A percentile compares a stretch with the other conserved stretches of the same genome.
Evolutionary conservation across 139 green algal species (phyloP).

Genomic region (Desmodesmus armatus): DNA sequence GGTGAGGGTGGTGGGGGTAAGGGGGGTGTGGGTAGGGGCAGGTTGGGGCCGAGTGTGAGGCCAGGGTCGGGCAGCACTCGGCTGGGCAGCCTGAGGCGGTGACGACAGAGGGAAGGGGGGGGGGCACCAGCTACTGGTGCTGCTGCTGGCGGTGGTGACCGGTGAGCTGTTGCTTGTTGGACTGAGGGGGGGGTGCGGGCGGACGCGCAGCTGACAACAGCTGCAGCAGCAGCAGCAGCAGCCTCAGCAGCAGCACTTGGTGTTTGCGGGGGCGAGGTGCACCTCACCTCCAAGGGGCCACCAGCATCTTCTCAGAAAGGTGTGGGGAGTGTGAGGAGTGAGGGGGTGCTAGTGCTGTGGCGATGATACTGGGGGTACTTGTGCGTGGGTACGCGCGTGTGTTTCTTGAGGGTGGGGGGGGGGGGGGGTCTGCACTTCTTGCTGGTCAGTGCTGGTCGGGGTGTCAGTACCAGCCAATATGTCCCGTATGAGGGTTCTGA

Average conservation of each 20-base stretch:
- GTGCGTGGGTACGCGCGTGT: too few relatives aligned
- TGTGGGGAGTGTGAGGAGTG: too few relatives aligned
- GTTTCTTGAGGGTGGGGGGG: not conserved
- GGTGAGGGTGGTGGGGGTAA: not conserved
- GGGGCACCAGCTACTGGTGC: not conserved
- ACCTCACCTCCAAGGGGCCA: too few relatives aligned
- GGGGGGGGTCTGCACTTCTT: not conserved
- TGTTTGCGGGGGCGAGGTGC: not conserved
- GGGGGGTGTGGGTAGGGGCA: not conserved
- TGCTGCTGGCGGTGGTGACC: too few relatives aligned
- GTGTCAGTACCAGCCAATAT: not conserved
- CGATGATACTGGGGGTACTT: too few relatives aligned
- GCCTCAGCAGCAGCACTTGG: not conserved
- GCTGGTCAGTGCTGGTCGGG: conserved; percentile 8
- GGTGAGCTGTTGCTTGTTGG: too few relatives aligned
- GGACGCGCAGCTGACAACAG: not conserved
- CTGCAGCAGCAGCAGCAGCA: not conserved
- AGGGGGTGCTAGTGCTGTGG: too few relatives aligned
- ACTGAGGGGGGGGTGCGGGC: too few relatives aligned
- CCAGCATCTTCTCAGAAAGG: too few relatives aligned
- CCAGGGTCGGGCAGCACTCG: not conserved
- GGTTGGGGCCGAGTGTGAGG: not conserved
- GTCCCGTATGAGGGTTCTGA: not conserved
- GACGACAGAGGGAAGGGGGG: not conserved
- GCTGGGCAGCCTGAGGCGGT: too few relatives aligned